Conservation (phyloP, 2,329 filamentous ascomycete genomes). For the Aureobasidium musti region DNA sequence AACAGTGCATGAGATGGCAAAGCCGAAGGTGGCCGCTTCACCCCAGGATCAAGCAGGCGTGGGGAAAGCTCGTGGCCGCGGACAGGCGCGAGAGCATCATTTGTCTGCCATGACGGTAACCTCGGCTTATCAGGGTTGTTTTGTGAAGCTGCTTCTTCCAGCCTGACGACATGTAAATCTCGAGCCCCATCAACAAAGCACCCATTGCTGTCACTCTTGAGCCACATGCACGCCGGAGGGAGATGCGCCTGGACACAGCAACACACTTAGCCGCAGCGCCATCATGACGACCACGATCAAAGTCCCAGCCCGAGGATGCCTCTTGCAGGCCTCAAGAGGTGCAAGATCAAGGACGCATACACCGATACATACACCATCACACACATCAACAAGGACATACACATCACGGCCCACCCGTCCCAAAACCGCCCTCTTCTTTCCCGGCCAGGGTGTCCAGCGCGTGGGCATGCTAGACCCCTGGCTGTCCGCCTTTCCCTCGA, state of each 20-base stretch:
- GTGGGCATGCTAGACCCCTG: slow-evolving; percentile 60
- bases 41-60: not conserved
- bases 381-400: not conserved
- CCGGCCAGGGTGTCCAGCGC: slow-evolving; percentile 44
- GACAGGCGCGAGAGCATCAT: not conserved
- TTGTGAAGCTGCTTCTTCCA: not conserved
- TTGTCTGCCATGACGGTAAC: not conserved
- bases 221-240: not conserved
- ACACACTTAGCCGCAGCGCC: not conserved
- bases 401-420: slow-evolving; percentile 19
- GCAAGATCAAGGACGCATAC: not conserved
- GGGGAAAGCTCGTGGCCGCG: slow-evolving; percentile 9
- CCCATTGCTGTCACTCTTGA: not conserved
- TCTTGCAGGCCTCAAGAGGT: not conserved
- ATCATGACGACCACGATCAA: not conserved
- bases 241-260: not conserved
- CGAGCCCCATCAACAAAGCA: not conserved
- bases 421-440: slow-evolving; percentile 44
- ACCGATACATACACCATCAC: not conserved
- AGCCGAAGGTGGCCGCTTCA: slow-evolving; percentile 18
- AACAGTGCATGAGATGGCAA: not conserved
- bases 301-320: not conserved
- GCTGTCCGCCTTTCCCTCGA: slow-evolving; percentile 81
- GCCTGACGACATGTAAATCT: not conserved
- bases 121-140: slow-evolving; percentile 14